Evolutionary conservation across 1,284 basidiomycete species (phyloP), one percentile per base, ranked within the genome.

Genomic region (Sphagnurus paluster): DNA sequence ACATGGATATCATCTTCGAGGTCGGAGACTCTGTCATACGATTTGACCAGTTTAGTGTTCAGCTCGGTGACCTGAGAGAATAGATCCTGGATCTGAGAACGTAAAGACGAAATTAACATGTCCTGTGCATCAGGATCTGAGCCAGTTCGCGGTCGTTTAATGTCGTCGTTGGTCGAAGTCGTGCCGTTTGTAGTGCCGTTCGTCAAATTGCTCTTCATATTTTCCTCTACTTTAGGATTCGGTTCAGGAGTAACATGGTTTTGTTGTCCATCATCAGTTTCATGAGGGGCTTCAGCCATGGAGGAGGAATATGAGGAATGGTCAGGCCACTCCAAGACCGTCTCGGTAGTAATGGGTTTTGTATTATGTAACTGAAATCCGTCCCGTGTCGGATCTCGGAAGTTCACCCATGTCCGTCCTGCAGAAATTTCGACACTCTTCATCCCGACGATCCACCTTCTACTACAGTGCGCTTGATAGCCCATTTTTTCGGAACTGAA

Each of bases 1-100:
- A 87, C 75, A 56, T 93, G 89, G 11, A 97, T 68, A 52, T 92
- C 80, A 64, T 98, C 96, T 66, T 99, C 96, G 46, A 99, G 79
- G 71, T 93, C 87, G 9, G 93, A 93, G 33, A 96, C 84, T 37
- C 90, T 82, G 62, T 95, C 90, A 67, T 98, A 97, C 2, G 90
- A 93, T 45, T 80, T 76, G 50, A 99, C 92, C 38, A 99, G 87
- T 67, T 99, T 98, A 62, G 76, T 72, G 66, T 98, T 98, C 53
- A 98, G 85, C 61, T 90, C 83, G 19, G 86, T 84, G 34, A 97
- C 90, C 67, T 98, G 95, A 20, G 88, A 84, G 58, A 89, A 86
- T 39, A 98, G 76, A 61, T 97, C 90, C 45, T 84, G 79, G 13
- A 97, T 80, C 64, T 97, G 93, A 2, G 75, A 67, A 23, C 90